Evolutionary conservation across 2,329 filamentous ascomycete species (phyloP).

Genomic region (Penicillium fuscoglaucum): DNA sequence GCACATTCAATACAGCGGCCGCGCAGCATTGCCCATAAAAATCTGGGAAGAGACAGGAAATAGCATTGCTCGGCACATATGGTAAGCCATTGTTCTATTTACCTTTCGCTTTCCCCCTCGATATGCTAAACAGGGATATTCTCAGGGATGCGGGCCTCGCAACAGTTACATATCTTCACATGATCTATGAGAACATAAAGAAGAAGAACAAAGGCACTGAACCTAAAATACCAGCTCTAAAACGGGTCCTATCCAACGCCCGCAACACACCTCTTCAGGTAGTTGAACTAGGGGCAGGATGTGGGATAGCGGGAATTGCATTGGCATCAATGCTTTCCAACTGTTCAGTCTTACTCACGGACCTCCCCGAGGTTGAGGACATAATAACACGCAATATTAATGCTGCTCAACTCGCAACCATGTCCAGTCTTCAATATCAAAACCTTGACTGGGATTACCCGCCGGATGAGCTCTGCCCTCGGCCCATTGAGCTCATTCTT

Average conservation of each 20-base stretch:
- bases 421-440: conserved; percentile 49
- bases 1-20: conserved; percentile 42
- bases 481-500: conserved; percentile 59
- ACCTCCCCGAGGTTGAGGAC: conserved; percentile 64
- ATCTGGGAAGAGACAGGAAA: conserved; percentile 72
- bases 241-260: conserved; percentile 35
- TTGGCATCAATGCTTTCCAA: conserved; percentile 56
- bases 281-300: conserved; percentile 68
- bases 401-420: conserved; percentile 43
- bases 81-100: conserved; percentile 48
- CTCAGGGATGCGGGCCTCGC: conserved; percentile 60
- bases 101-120: conserved; percentile 6
- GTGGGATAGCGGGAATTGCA: conserved; percentile 67
- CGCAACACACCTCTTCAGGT: conserved; percentile 46
- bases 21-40: conserved; percentile 35
- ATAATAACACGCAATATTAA: conserved; percentile 60
- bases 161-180: conserved; percentile 53
- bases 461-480: conserved; percentile 45
- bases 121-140: neutral
- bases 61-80: conserved; percentile 70
- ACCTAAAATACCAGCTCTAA: conserved; percentile 28
- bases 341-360: conserved; percentile 61
- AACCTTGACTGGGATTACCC: conserved; percentile 65
- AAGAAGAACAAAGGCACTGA: conserved; percentile 33
- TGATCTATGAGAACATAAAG: neutral